These are phyloP conservation scores for Pseudogymnoascus sp. DNA, from an alignment of 2,329 filamentous ascomycete genomes.

Conservation along the genomic window DNA sequence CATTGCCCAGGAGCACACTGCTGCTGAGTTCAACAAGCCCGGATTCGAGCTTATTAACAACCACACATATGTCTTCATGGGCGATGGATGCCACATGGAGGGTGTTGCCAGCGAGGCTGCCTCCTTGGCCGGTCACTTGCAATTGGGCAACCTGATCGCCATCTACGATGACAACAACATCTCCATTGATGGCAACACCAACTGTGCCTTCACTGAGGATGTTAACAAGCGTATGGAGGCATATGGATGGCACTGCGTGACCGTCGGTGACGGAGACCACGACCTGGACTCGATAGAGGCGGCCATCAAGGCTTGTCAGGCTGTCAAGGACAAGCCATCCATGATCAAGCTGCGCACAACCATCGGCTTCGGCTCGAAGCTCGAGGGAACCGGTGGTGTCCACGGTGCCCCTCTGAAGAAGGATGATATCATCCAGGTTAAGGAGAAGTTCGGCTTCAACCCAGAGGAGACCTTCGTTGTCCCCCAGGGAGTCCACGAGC, in stretches of 20 bases:
- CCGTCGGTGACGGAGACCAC: conserved; percentile 79
- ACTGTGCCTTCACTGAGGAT: conserved; percentile 94
- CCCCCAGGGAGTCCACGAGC: conserved; percentile 87
- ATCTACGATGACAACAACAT: conserved; percentile 99
- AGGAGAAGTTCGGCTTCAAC: conserved; percentile 93
- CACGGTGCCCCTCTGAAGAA: conserved; percentile 94
- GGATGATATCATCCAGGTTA: conserved; percentile 88
- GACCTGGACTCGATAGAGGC: conserved; percentile 82
- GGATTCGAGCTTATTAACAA: conserved; percentile 87
- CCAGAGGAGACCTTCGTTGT: conserved; percentile 88
- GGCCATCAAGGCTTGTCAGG: conserved; percentile 76
- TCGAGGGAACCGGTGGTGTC: conserved; percentile 89
- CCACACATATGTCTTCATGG: conserved; percentile 95
- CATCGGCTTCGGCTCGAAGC: conserved; percentile 90
- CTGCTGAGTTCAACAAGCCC: conserved; percentile 91
- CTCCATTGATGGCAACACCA: conserved; percentile 88
- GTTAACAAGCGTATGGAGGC: conserved; percentile 90
- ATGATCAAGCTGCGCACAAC: conserved; percentile 96
- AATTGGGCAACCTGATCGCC: conserved; percentile 94
- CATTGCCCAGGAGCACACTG: conserved; percentile 89
- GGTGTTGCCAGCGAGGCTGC: conserved; percentile 90
- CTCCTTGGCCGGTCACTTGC: conserved; percentile 87
- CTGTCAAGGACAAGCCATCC: conserved; percentile 91
- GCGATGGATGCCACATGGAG: conserved; percentile 98
- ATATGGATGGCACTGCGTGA: conserved; percentile 89